Conservation (phyloP, 352 stramenopile genomes). For the Globisporangium cederbergense region DNA sequence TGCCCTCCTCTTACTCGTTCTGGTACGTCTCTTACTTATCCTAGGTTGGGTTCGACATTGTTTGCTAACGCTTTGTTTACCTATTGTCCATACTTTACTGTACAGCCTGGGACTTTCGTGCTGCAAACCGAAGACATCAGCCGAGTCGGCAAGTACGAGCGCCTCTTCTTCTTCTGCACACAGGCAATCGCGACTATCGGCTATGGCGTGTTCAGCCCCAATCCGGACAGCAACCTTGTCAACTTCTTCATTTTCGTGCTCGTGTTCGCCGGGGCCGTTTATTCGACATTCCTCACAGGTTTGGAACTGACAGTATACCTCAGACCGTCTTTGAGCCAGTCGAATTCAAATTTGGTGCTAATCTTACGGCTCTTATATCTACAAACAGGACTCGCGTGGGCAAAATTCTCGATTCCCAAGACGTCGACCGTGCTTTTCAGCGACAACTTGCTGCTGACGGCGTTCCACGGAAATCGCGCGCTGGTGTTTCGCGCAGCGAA, state of each 20-base stretch:
- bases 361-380: too few species aligned
- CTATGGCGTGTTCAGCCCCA: slow-evolving; percentile 42
- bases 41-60: too few species aligned
- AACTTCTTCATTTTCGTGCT: slow-evolving; percentile 67
- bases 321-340: too few species aligned
- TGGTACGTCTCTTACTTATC: slow-evolving; percentile 23
- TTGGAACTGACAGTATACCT: not conserved
- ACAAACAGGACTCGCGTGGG: slow-evolving; percentile 45
- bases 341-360: too few species aligned
- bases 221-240: slow-evolving; percentile 38
- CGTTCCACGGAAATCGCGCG: slow-evolving; percentile 45
- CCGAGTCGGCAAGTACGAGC: slow-evolving; percentile 22
- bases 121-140: slow-evolving; percentile 12
- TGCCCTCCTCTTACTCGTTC: slow-evolving; percentile 35
- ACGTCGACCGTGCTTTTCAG: slow-evolving; percentile 49
- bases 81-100: not conserved
- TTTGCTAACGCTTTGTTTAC: not conserved
- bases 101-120: slow-evolving; percentile 17
- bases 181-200: slow-evolving; percentile 64
- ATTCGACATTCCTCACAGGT: slow-evolving; percentile 51
- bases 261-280: slow-evolving; percentile 33
- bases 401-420: slow-evolving; percentile 62
- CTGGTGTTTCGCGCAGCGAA: slow-evolving; percentile 64
- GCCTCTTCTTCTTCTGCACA: slow-evolving; percentile 56
- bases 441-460: slow-evolving; percentile 42